Conservation (phyloP, 306 rosid species). For the Trifolium subterraneum region DNA sequence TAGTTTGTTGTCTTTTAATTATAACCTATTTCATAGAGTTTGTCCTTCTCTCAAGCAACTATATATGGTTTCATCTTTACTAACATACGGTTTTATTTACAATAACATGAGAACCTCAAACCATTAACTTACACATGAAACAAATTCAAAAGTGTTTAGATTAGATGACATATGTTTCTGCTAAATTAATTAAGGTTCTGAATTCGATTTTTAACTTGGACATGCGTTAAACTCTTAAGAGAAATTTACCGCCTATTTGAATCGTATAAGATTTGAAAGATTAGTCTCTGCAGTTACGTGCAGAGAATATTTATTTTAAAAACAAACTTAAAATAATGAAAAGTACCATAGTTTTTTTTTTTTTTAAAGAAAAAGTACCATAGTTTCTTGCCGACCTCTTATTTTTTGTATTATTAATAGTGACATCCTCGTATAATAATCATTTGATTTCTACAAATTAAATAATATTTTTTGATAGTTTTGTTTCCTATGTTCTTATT, state of each 20-base stretch:
- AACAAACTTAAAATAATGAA: constrained; percentile 26
- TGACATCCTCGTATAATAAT: background rate
- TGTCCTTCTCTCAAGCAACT: constrained; percentile 43
- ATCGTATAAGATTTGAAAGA: too few species aligned
- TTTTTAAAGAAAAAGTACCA: constrained; percentile 14
- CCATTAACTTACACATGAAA: constrained; percentile 41
- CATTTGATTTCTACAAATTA: background rate
- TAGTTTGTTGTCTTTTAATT: constrained; percentile 35
- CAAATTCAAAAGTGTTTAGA: too few species aligned
- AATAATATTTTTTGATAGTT: too few species aligned
- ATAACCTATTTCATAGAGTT: constrained; percentile 31
- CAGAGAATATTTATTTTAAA: too few species aligned
- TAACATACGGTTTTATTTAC: background rate
- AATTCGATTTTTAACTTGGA: too few species aligned
- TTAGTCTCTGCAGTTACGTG: too few species aligned
- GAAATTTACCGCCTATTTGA: too few species aligned
- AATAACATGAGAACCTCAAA: constrained; percentile 38
- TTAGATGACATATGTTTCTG: too few species aligned
- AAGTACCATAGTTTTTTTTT: constrained; percentile 1
- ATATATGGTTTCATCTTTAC: constrained; percentile 8
- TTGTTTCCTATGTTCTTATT: too few species aligned
- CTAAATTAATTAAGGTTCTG: too few species aligned
- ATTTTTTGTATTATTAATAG: background rate
- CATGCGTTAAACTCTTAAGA: too few species aligned
- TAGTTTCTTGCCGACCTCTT: constrained; percentile 33